A percentile compares a stretch with the other conserved stretches of the same genome.
phyloP scores from a whole-genome alignment of 108 stramenopile genomes.

The Parietichytrium sp. region DNA sequence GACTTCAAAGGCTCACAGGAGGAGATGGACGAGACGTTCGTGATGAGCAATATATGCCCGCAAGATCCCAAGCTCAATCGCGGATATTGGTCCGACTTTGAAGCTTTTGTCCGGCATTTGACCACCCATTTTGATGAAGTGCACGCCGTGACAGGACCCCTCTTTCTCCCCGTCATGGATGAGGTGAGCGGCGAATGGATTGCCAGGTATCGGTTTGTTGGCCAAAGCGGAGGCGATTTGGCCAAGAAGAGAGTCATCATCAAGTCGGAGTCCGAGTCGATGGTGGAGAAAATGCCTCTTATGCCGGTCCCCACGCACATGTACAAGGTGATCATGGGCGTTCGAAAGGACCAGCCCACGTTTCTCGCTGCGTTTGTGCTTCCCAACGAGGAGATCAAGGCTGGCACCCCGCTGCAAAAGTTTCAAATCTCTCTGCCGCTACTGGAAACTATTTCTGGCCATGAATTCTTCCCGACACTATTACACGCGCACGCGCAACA shows the following conservation, averaged over 20 bases:
- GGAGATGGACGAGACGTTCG: slow-evolving; percentile 37
- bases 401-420: neutral
- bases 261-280: neutral
- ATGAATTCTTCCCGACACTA: neutral
- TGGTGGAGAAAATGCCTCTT: neutral
- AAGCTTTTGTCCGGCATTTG: neutral
- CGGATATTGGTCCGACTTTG: slow-evolving; percentile 15
- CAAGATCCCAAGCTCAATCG: slow-evolving; percentile 34
- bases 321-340: slow-evolving; percentile 41
- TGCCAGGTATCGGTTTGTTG: neutral
- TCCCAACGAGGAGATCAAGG: neutral
- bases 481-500: slow-evolving; percentile 3
- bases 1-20: slow-evolving; percentile 31
- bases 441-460: neutral
- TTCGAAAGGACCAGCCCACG: neutral
- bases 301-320: slow-evolving; percentile 43
- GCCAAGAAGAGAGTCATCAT: neutral
- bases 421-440: neutral
- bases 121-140: slow-evolving; percentile 19
- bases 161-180: neutral
- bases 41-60: slow-evolving; percentile 26
- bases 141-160: slow-evolving; percentile 31
- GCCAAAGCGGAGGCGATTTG: neutral
- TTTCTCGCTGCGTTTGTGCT: slow-evolving; percentile 29
- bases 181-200: neutral